phyloP scores from a whole-genome alignment of 345 rosid genomes.

The Euphorbia lathyris region DNA sequence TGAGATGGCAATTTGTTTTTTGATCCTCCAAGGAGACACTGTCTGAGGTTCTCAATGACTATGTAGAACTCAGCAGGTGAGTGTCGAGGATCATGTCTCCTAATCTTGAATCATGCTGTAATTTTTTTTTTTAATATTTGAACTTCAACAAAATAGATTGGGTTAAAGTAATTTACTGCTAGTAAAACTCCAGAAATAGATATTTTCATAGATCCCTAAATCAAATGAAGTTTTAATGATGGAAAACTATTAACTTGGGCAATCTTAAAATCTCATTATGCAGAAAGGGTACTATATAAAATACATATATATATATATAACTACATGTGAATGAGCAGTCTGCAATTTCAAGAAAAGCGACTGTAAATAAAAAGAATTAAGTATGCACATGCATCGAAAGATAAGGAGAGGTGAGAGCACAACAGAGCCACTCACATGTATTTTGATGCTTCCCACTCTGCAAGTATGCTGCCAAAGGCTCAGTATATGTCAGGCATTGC shows the following conservation, averaged over 20 bases:
- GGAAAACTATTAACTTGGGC: background rate
- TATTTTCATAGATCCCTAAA: background rate
- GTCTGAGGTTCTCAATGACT: background rate
- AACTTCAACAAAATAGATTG: background rate
- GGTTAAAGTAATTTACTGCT: background rate
- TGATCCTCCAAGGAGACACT: constrained; percentile 2
- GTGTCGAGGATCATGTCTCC: background rate
- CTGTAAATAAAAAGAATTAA: background rate
- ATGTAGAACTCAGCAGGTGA: background rate
- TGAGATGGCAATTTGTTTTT: constrained; percentile 11
- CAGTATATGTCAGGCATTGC: constrained; percentile 93
- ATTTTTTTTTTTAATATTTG: too few species aligned
- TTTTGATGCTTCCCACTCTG: constrained; percentile 76
- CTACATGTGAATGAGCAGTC: too few species aligned
- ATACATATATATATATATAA: background rate
- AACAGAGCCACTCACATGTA: constrained; percentile 56
- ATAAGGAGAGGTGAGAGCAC: background rate
- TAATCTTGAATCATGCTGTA: background rate
- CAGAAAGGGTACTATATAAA: too few species aligned
- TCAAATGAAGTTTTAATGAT: background rate
- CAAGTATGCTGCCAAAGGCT: constrained; percentile 88
- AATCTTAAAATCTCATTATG: background rate
- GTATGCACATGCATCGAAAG: background rate
- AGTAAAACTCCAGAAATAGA: background rate
- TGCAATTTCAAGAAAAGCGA: background rate